Conservation (phyloP, 208 protist genomes). For the Wallacemonas rigidus region DNA sequence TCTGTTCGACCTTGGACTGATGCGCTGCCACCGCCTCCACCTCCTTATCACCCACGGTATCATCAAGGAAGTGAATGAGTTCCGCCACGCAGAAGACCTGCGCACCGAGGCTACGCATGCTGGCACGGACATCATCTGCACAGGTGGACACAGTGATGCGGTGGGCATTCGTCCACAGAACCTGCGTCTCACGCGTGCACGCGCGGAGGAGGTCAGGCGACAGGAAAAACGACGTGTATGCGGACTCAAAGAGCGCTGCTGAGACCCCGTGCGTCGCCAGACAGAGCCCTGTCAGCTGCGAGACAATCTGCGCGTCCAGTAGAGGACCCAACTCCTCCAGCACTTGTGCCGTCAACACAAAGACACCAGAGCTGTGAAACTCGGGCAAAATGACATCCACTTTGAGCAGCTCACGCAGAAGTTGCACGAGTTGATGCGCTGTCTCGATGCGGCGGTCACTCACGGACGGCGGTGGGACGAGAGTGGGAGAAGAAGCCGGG, state of each 20-base stretch:
- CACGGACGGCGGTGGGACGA: background rate
- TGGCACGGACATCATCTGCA: slow-evolving; percentile 30
- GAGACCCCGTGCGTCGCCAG: slow-evolving; percentile 31
- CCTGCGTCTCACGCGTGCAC: slow-evolving; percentile 46
- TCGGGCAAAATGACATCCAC: slow-evolving; percentile 67
- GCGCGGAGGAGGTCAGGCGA: slow-evolving; percentile 67
- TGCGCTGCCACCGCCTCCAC: background rate
- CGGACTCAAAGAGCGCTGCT: slow-evolving; percentile 61
- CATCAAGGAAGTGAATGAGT: slow-evolving; percentile 7
- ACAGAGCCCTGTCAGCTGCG: slow-evolving; percentile 58
- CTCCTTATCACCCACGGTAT: slow-evolving; percentile 4
- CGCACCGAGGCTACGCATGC: slow-evolving; percentile 52
- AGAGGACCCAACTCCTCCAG: slow-evolving; percentile 55
- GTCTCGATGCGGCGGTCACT: slow-evolving; percentile 25
- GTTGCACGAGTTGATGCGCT: slow-evolving; percentile 56
- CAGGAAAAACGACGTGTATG: slow-evolving; percentile 78
- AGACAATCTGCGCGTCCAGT: slow-evolving; percentile 36
- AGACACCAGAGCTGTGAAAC: slow-evolving; percentile 59
- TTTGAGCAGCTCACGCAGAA: slow-evolving; percentile 54
- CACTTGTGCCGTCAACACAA: slow-evolving; percentile 64
- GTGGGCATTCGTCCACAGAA: slow-evolving; percentile 58
- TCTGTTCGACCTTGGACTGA: background rate
- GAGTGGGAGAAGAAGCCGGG: too few species aligned
- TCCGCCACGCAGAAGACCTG: slow-evolving; percentile 62
- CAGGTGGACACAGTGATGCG: slow-evolving; percentile 29